Base-by-base conservation (phyloP, 768 basidiomycete species). In the Termitomyces sp. region DNA sequence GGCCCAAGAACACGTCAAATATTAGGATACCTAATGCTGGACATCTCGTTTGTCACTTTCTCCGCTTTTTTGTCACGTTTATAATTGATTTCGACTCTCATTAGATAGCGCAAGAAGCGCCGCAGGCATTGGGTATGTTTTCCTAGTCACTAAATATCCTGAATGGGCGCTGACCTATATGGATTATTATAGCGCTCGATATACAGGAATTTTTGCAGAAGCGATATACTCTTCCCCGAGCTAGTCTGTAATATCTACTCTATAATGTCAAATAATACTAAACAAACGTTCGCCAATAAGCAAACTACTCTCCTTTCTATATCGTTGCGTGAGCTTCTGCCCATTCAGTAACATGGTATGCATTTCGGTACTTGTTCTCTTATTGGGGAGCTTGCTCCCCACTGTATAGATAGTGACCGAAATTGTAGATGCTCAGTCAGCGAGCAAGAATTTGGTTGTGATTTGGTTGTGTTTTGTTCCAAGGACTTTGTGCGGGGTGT, bases 31-130 rank as follows among this genome's bases (percentile, higher is more conserved):
- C 64, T 6, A 65, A 62, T 47, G 76, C 76, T 32, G 79, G 79
- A 5, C 80, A 82, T 72, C 67, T 82, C 61, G 79, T 82, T 51
- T 51, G 73, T 65, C 24, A 27, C 16, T 54, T 63, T 6, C 1
- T 18, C 37, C 42, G 8, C n/a, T n/a, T 60, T 39, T 30, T 33
- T 12, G 18, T 43, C 48, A 39, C 10, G 39, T 16, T 14, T 39
- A 10, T 44, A 24, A 12, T 42, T 12, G 32, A 40, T 22, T 45
- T n/a, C n/a, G 24, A 36, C 32, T 30, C 3, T 27, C 20, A 12
- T 44, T 26, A 80, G 76, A 76, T 80, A 60, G 67, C 74, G 10
- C 78, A 78, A 54, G 77, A 81, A 60, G 68, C 67, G 37, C 79
- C 79, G 24, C 59, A 60, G 45, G 65, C 66, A 53, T 59, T 74